Base-by-base conservation (phyloP, 176 grass and related monocot genomes). In the Cenchrus fungigraminus region DNA sequence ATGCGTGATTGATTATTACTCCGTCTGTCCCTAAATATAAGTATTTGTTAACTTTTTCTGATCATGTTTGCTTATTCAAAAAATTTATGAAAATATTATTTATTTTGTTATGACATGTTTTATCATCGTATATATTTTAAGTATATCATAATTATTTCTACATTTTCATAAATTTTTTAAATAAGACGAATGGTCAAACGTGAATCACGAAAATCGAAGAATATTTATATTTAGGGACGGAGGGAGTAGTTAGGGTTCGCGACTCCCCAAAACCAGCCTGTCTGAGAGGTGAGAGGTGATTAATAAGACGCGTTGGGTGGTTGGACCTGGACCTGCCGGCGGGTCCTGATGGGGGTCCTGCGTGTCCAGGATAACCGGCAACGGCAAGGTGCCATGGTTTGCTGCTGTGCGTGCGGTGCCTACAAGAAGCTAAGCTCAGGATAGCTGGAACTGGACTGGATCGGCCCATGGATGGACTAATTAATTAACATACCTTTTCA, bases 221-320 rank as follows among this genome's bases (percentile, higher is more conserved):
- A n/a, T 34, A 1, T 34, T 34, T 34, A 34, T 34, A 34, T 34
- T 34, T n/a, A n/a, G 34, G 34, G 34, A 34, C 63, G 29, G 49
- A 53, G 44, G 34, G 64, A 76, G 77, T 82, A 42, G 65, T 49
- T 79, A 73, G 73, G 83, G 73, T 78, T 78, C 61, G 65, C 61
- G 57, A 78, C 49, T 90, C 60, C 79, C 79, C 50, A 80, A 11
- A 85, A 74, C 60, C 82, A 90, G 84, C 66, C 88, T 90, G 88
- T 90, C 73, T 29, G 37, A 63, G 14, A 47, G 56, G 56, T 29
- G 47, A 63, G 14, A 46, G 56, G 56, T 54, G 80, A 64, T 79
- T n/a, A n/a, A n/a, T 72, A 84, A 73, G 47, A 22, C 73, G 78
- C 42, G 8, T 60, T 60, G 58, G 58, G 58, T 60, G 58, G 58